phyloP scores from a whole-genome alignment of 257 asterid genomes.

The Capsicum rhomboideum region DNA sequence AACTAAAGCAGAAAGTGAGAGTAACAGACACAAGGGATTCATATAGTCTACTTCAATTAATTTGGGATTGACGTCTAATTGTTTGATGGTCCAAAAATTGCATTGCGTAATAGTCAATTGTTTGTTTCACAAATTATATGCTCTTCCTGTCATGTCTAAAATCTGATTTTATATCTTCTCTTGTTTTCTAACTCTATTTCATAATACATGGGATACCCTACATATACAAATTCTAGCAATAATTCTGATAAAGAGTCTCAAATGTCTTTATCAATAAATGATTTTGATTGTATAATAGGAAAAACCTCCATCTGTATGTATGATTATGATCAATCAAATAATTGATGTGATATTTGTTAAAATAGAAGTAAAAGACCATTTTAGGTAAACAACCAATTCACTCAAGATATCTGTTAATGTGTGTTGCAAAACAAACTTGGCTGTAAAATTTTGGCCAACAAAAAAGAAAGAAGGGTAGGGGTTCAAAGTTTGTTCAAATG shows the following conservation, averaged over 20 bases:
- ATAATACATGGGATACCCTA: neutral
- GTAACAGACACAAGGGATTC: neutral
- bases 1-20: neutral
- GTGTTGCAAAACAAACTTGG: too few species aligned
- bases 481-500: too few species aligned
- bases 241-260: neutral
- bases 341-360: too few species aligned
- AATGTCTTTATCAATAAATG: neutral
- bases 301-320: neutral
- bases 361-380: too few species aligned
- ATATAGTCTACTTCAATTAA: neutral
- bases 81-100: neutral
- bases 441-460: too few species aligned
- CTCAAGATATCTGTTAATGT: too few species aligned
- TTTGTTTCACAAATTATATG: neutral
- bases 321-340: neutral
- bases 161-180: neutral
- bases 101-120: neutral
- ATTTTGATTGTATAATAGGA: neutral
- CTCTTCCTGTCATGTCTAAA: neutral
- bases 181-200: neutral
- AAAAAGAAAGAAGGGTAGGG: too few species aligned
- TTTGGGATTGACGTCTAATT: neutral
- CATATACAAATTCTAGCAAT: neutral
- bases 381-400: too few species aligned